Evolutionary conservation across 164 flowering plant genomes (phyloP).

Genomic region (Tinospora cordifolia): DNA sequence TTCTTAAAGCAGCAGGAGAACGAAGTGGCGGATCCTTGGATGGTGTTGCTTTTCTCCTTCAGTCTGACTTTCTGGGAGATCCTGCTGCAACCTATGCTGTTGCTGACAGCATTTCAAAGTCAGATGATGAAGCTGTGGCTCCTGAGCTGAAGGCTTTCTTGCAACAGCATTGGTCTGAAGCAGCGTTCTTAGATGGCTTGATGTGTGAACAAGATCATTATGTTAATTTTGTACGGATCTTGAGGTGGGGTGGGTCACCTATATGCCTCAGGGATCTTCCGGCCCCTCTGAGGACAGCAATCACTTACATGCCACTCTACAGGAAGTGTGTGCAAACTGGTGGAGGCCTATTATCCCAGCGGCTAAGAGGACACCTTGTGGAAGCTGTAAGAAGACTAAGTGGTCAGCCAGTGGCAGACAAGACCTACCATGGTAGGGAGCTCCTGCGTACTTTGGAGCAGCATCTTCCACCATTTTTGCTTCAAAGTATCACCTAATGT

Average conservation of each 20-base stretch:
- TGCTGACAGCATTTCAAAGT: constrained; percentile 73
- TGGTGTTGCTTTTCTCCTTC: constrained; percentile 80
- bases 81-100: constrained; percentile 82
- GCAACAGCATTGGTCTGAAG: constrained; percentile 78
- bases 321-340: constrained; percentile 56
- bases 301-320: constrained; percentile 74
- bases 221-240: constrained; percentile 48
- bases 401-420: constrained; percentile 33
- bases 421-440: constrained; percentile 41
- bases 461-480: constrained; percentile 75
- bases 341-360: constrained; percentile 60
- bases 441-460: constrained; percentile 70
- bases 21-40: constrained; percentile 81
- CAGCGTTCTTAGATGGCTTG: constrained; percentile 56
- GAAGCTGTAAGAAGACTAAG: constrained; percentile 72
- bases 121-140: constrained; percentile 71
- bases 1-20: constrained; percentile 93
- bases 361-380: constrained; percentile 74
- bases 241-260: constrained; percentile 58
- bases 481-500: constrained; percentile 8
- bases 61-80: constrained; percentile 68
- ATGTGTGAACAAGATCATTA: constrained; percentile 56
- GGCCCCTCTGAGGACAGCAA: constrained; percentile 52
- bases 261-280: constrained; percentile 66
- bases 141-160: constrained; percentile 65